phyloP scores from a whole-genome alignment of 179 eudicot genomes.

The Actinidia chinensis region DNA sequence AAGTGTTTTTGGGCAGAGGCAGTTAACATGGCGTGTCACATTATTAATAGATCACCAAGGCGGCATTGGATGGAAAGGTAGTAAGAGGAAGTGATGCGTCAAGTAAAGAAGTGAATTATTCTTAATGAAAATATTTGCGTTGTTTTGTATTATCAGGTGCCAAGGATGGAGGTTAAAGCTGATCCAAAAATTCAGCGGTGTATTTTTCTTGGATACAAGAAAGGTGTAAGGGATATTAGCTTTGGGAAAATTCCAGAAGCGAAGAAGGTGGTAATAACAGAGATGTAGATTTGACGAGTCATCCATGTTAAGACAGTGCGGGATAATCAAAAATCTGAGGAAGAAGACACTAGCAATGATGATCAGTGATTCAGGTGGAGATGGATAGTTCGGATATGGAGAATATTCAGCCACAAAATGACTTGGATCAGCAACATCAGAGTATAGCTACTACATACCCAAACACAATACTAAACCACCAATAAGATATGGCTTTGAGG shows the following conservation, averaged over 20 bases:
- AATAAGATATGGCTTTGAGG: too few relatives aligned
- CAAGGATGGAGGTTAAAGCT: neutral
- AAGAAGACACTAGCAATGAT: too few relatives aligned
- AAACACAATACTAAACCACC: too few relatives aligned
- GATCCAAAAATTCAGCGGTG: neutral
- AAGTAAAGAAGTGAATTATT: neutral
- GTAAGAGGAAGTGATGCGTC: neutral
- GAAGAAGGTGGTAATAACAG: too few relatives aligned
- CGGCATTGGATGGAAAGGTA: neutral
- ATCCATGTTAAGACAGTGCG: neutral
- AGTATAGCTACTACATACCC: too few relatives aligned
- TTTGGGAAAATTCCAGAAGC: too few relatives aligned
- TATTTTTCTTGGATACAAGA: too few relatives aligned
- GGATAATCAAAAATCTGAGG: neutral
- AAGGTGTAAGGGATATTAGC: too few relatives aligned
- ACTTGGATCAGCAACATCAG: too few relatives aligned
- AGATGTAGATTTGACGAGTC: neutral
- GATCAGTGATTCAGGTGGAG: neutral
- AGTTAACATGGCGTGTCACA: neutral
- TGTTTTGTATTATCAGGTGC: neutral
- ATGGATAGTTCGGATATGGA: neutral
- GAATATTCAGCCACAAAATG: too few relatives aligned
- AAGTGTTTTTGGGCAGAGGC: neutral
- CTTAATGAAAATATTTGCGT: neutral
- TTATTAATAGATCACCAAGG: neutral